A percentile compares a stretch with the other conserved stretches of the same genome.
phyloP scores from a whole-genome alignment of 768 basidiomycete genomes.

The Termitomyces sp. region DNA sequence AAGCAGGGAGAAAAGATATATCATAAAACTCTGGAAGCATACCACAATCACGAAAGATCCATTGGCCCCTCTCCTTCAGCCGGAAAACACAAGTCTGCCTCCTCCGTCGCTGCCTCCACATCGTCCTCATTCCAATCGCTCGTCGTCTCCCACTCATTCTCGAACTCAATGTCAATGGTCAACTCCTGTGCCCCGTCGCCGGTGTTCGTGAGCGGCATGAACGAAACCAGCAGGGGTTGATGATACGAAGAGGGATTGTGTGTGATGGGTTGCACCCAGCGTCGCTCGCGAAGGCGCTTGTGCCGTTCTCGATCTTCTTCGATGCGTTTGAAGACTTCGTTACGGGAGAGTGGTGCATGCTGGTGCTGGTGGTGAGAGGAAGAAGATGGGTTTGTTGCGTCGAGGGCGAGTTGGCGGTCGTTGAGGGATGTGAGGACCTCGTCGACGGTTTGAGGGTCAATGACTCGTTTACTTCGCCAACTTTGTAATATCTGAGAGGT shows the following conservation, averaged over 20 bases:
- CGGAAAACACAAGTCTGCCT: slow-evolving; percentile 68
- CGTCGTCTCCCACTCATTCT: slow-evolving; percentile 86
- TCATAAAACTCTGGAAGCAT: not conserved
- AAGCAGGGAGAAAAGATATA: not conserved
- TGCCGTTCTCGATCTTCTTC: slow-evolving; percentile 92
- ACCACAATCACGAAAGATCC: slow-evolving; percentile 29
- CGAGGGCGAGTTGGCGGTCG: slow-evolving; percentile 26
- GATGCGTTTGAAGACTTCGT: slow-evolving; percentile 80
- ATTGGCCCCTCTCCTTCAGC: slow-evolving; percentile 37
- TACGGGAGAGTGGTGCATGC: slow-evolving; percentile 39
- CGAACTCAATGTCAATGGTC: slow-evolving; percentile 77
- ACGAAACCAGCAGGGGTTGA: slow-evolving; percentile 46
- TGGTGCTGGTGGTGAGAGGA: slow-evolving; percentile 15
- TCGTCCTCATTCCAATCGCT: slow-evolving; percentile 92
- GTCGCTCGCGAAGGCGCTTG: slow-evolving; percentile 83
- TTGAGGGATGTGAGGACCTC: slow-evolving; percentile 56
- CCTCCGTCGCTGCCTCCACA: slow-evolving; percentile 67
- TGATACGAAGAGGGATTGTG: slow-evolving; percentile 41
- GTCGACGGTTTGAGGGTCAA: slow-evolving; percentile 76
- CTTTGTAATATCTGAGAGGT: slow-evolving; percentile 75
- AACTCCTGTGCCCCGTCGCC: slow-evolving; percentile 53
- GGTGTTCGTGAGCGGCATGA: slow-evolving; percentile 51
- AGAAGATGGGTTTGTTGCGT: slow-evolving; percentile 10
- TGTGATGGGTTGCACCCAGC: slow-evolving; percentile 83
- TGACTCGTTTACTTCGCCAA: slow-evolving; percentile 81